Evolutionary conservation across 345 rosid genomes (phyloP), one percentile per base, ranked within the genome.

Genomic region (Salix dunnii): DNA sequence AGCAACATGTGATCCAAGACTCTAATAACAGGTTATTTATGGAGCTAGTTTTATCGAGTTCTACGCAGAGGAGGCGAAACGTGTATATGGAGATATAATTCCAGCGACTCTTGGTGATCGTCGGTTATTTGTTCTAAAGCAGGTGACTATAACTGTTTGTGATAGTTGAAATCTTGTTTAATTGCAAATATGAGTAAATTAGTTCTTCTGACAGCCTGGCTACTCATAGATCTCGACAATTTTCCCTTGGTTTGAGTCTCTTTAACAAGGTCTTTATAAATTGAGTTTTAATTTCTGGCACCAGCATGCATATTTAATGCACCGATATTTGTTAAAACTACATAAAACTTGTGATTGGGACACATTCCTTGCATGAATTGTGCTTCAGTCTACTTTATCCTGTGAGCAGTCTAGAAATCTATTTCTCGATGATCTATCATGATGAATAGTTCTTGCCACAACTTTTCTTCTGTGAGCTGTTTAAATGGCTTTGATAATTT

Each of bases 31-130:
- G 99, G 98, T 93, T 60, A 83, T 38, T 77, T 93, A 93, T 86
- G 99, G 97, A 82, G 94, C 97, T 72, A 90, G 90, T 82, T 96
- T 92, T 76, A 87, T 96, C 68, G 99, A 96, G 86, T 96, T 90
- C 86, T 92, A 83, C 58, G 89, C 97, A 0, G 98, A 96, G 89
- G 99, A 96, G 86, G 98, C 91, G 31, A 96, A 92, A 82, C 97
- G 99, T 82, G 79, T 90, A 17, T 96, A 96, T 51, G 98, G 99
- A 72, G 99, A 96, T 81, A 88, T 96, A 72, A 90, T 96, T 83
- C 98, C 98, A 33, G 86, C 98, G 21, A 86, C 88, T 73, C 70
- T 91, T 78, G 74, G 89, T 68, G 98, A 93, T 82, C 98, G 97
- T 70, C 91, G 97, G 43, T 53, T 96, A 80, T 80, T 96, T 70